These are phyloP conservation scores for Fusarium lyarnte DNA, from an alignment of 2,329 filamentous ascomycete species.

Conservation along the genomic window DNA sequence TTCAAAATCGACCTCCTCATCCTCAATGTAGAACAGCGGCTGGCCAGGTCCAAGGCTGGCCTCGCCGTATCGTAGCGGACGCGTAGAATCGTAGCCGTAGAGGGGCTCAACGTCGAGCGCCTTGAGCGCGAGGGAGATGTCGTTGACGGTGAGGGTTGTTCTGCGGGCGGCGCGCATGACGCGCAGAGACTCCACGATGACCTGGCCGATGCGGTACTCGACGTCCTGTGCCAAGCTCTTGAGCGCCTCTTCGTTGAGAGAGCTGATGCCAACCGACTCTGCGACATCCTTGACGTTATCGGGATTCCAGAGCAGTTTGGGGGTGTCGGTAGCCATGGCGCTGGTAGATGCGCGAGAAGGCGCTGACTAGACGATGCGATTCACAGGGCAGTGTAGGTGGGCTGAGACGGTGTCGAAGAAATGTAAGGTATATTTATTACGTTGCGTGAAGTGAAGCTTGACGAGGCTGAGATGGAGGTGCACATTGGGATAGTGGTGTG, in stretches of 20 bases:
- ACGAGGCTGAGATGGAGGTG: constrained; percentile 20
- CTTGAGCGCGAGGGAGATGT: constrained; percentile 85
- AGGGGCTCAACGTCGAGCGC: constrained; percentile 93
- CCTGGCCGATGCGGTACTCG: constrained; percentile 92
- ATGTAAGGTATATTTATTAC: neutral
- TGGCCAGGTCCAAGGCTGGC: constrained; percentile 93
- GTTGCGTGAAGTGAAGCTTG: constrained; percentile 13
- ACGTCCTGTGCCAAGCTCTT: constrained; percentile 92
- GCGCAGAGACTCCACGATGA: constrained; percentile 92
- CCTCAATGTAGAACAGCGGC: constrained; percentile 95
- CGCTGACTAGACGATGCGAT: neutral
- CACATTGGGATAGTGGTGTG: constrained; percentile 3
- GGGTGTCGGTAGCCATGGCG: constrained; percentile 52
- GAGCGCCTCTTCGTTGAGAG: constrained; percentile 84
- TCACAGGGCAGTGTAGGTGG: neutral
- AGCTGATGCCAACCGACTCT: constrained; percentile 89
- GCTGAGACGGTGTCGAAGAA: neutral
- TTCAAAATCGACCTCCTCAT: constrained; percentile 98
- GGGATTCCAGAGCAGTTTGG: constrained; percentile 86
- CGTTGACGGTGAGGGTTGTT: constrained; percentile 87
- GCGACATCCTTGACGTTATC: constrained; percentile 97
- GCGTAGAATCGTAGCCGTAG: constrained; percentile 94
- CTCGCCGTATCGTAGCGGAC: constrained; percentile 90
- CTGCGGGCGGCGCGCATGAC: constrained; percentile 94
- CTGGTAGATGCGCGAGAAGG: neutral